Conservation (phyloP, 371 early-diverging fungal species). For the Actinomucor elegans region DNA sequence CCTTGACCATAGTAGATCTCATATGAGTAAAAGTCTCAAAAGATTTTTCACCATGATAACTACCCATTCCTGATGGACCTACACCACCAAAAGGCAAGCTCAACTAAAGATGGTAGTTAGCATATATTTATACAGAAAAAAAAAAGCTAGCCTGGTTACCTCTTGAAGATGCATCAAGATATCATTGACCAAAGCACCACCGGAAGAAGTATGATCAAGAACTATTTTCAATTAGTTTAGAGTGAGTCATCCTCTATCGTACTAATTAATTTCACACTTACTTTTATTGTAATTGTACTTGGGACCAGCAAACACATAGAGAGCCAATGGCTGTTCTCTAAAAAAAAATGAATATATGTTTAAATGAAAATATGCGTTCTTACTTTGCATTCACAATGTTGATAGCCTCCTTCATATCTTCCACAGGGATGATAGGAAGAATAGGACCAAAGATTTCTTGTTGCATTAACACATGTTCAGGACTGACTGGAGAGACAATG, state of each 20-base stretch:
- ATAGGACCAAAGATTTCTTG: constrained; percentile 86
- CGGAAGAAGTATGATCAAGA: constrained; percentile 60
- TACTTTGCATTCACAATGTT: constrained; percentile 35
- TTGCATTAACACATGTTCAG: constrained; percentile 57
- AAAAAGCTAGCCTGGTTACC: too few species aligned
- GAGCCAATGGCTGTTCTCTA: constrained; percentile 68
- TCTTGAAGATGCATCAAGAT: constrained; percentile 58
- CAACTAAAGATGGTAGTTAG: too few species aligned
- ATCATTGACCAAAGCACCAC: constrained; percentile 74
- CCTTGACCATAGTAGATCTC: constrained; percentile 57
- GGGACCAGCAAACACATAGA: constrained; percentile 61
- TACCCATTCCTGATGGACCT: constrained; percentile 81
- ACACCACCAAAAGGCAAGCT: constrained; percentile 88
- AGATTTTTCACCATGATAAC: constrained; percentile 77
- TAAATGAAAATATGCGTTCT: neutral
- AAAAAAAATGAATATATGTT: neutral
- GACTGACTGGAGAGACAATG: constrained; percentile 56
- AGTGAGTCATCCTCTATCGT: neutral
- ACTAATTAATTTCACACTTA: constrained; percentile 9
- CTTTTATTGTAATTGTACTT: constrained; percentile 32
- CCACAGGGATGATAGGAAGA: constrained; percentile 69
- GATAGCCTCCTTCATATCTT: constrained; percentile 76
- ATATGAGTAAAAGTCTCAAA: constrained; percentile 76
- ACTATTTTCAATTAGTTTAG: constrained; percentile 20
- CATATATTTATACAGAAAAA: too few species aligned